Percentiles rank a stretch among this genome's conserved stretches.
These are phyloP conservation scores for Malania oleifera DNA, from an alignment of 164 flowering plant genomes.

Conservation along the genomic window DNA sequence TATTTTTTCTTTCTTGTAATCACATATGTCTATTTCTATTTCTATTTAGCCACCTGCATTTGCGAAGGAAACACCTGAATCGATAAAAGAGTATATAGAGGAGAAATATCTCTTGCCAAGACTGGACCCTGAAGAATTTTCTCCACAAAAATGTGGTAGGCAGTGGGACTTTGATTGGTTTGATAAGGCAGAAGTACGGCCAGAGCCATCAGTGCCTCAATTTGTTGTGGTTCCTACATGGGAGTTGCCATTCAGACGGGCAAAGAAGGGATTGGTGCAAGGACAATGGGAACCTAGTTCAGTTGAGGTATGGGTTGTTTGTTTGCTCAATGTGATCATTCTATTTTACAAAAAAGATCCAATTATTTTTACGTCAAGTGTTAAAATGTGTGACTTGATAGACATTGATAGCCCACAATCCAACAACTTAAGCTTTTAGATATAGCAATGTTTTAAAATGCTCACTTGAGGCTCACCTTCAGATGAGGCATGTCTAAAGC, in stretches of 20 bases:
- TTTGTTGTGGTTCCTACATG: constrained; percentile 63
- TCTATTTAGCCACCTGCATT: constrained; percentile 79
- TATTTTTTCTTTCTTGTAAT: neutral
- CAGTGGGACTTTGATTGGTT: constrained; percentile 99
- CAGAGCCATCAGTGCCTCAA: constrained; percentile 77
- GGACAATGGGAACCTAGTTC: constrained; percentile 71
- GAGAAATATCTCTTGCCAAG: constrained; percentile 67
- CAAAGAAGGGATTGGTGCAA: constrained; percentile 19
- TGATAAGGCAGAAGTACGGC: constrained; percentile 50
- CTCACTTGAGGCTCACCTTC: too few relatives aligned
- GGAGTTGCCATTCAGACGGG: constrained; percentile 81
- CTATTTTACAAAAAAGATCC: neutral
- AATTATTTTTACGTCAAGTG: neutral
- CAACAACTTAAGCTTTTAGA: too few relatives aligned
- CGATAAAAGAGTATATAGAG: constrained; percentile 60
- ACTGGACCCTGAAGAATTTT: constrained; percentile 69
- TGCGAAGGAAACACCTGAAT: constrained; percentile 61
- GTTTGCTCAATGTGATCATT: neutral
- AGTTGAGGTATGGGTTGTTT: constrained; percentile 46
- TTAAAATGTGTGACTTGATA: too few relatives aligned
- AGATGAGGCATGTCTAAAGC: too few relatives aligned
- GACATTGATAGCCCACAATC: too few relatives aligned
- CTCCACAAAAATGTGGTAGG: constrained; percentile 68
- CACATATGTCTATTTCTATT: constrained; percentile 5
- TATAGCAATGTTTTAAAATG: too few relatives aligned